These are phyloP conservation scores for Aspergillus spinulosporus DNA, from an alignment of 2,329 filamentous ascomycete genomes.

Conservation along the genomic window DNA sequence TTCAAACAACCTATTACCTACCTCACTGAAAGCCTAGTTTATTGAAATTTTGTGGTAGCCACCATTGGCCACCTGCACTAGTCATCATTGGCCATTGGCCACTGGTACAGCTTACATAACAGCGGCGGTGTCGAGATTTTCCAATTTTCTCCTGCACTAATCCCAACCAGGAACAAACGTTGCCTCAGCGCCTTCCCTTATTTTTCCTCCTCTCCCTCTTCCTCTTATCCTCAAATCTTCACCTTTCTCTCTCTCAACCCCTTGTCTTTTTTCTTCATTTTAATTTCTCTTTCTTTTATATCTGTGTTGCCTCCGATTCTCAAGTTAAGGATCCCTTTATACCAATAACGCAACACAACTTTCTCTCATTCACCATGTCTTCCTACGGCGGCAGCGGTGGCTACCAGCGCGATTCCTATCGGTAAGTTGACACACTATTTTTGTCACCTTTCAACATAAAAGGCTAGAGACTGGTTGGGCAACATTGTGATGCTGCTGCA, in stretches of 20 bases:
- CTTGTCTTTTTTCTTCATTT: constrained; percentile 15
- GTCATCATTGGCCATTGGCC: neutral
- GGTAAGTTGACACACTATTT: constrained; percentile 31
- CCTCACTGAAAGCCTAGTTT: too few relatives aligned
- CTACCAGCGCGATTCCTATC: constrained; percentile 57
- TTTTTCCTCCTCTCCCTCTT: constrained; percentile 27
- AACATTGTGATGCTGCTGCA: neutral
- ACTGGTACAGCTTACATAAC: constrained; percentile 13
- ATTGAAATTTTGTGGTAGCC: too few relatives aligned
- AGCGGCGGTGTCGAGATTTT: constrained; percentile 13
- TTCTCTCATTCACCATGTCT: constrained; percentile 59
- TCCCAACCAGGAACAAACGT: constrained; percentile 28
- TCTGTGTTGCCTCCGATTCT: constrained; percentile 21
- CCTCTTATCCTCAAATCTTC: constrained; percentile 21
- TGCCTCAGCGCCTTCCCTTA: constrained; percentile 18
- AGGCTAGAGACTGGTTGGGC: neutral
- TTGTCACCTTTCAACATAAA: neutral
- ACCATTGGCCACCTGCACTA: too few relatives aligned
- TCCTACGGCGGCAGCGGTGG: constrained; percentile 62
- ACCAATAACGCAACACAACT: constrained; percentile 13
- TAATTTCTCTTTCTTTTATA: constrained; percentile 3
- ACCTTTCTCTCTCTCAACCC: constrained; percentile 21
- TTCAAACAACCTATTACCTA: too few relatives aligned
- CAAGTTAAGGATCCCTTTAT: constrained; percentile 8
- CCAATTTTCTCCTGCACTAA: constrained; percentile 26